Conservation (phyloP, 352 stramenopile genomes). For the Phytophthora cryptogea region DNA sequence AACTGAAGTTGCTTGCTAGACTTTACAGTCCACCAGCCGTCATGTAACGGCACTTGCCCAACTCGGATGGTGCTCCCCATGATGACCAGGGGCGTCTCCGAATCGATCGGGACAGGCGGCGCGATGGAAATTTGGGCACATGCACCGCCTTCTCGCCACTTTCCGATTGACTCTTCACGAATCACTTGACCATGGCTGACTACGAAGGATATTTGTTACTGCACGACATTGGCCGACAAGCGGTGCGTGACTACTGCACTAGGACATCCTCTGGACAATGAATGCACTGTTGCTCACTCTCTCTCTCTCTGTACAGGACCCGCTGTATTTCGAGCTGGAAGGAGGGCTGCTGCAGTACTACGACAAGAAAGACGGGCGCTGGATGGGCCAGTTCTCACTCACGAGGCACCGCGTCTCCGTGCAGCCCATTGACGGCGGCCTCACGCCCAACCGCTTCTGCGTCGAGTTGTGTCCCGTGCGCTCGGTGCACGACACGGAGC, state of each 20-base stretch:
- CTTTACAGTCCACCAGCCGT: slow-evolving; percentile 13
- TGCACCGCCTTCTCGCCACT: slow-evolving; percentile 11
- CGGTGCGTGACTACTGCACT: slow-evolving; percentile 24
- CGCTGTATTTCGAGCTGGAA: slow-evolving; percentile 80
- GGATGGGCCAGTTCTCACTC: slow-evolving; percentile 71
- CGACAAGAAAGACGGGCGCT: slow-evolving; percentile 70
- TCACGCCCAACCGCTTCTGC: slow-evolving; percentile 69
- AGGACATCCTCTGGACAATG: neutral
- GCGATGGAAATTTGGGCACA: slow-evolving; percentile 19
- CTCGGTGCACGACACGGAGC: slow-evolving; percentile 77
- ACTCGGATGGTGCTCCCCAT: slow-evolving; percentile 10
- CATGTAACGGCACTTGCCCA: neutral
- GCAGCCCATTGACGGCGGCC: slow-evolving; percentile 42
- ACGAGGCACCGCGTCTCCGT: slow-evolving; percentile 71
- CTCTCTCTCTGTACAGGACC: slow-evolving; percentile 41
- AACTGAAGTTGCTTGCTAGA: slow-evolving; percentile 18
- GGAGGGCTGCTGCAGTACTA: slow-evolving; percentile 77
- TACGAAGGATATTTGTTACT: slow-evolving; percentile 83
- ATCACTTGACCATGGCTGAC: slow-evolving; percentile 56
- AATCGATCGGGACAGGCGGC: slow-evolving; percentile 7
- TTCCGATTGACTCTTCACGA: slow-evolving; percentile 13
- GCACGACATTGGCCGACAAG: slow-evolving; percentile 54
- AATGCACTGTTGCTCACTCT: neutral
- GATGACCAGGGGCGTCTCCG: slow-evolving; percentile 22
- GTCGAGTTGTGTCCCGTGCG: slow-evolving; percentile 75